Conservation (phyloP, 305 asterid species). For the Fraxinus velutina region DNA sequence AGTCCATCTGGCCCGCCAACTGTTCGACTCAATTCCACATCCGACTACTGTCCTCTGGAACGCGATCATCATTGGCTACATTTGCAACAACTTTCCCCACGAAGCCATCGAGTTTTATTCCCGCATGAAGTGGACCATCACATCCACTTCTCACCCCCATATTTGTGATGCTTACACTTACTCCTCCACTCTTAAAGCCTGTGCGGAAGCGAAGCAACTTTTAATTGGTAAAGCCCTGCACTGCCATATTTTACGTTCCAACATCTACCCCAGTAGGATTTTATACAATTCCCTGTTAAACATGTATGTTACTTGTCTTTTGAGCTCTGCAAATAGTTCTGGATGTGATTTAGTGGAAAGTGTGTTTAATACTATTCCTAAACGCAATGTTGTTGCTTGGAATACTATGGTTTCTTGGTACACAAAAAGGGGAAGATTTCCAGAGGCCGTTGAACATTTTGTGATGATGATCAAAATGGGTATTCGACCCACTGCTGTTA, state of each 20-base stretch:
- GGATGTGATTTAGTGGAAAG: conserved; percentile 46
- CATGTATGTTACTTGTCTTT: conserved; percentile 70
- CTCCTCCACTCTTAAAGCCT: conserved; percentile 82
- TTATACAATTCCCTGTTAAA: conserved; percentile 74
- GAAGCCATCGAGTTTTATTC: conserved; percentile 69
- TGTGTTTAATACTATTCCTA: conserved; percentile 62
- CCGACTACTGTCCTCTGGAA: conserved; percentile 60
- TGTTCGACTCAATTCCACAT: conserved; percentile 57
- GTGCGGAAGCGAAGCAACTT: conserved; percentile 60
- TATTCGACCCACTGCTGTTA: conserved; percentile 55
- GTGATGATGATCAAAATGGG: conserved; percentile 69
- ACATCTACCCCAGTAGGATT: conserved; percentile 56
- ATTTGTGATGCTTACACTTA: conserved; percentile 66
- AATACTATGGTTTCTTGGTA: conserved; percentile 77
- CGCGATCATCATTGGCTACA: conserved; percentile 49
- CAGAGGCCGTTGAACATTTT: conserved; percentile 57
- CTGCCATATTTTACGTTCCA: conserved; percentile 61
- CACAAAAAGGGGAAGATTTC: conserved; percentile 45
- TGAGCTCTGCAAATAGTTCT: conserved; percentile 20
- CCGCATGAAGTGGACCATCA: conserved; percentile 36
- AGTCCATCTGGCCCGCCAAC: conserved; percentile 49
- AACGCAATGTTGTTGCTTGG: conserved; percentile 77
- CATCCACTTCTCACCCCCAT: conserved; percentile 16
- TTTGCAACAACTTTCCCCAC: conserved; percentile 52
- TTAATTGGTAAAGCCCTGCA: conserved; percentile 69